Percentiles rank a stretch among this genome's conserved stretches.
Conservation (phyloP, 306 rosid genomes). For the Cicer judaicum region DNA sequence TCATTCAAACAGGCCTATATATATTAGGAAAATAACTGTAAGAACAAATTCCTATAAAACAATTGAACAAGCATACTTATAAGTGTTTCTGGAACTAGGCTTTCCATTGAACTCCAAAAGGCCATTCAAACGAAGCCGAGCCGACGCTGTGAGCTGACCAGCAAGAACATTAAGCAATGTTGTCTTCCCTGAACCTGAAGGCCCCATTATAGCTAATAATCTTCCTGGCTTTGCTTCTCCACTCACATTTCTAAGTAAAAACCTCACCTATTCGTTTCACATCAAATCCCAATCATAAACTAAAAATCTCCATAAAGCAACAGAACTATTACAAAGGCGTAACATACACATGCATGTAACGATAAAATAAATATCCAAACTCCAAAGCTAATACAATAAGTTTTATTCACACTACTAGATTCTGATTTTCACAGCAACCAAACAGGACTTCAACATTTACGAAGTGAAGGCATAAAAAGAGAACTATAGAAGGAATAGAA, state of each 20-base stretch:
- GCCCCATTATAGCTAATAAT: conserved; percentile 90
- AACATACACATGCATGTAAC: conserved; percentile 32
- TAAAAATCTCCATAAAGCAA: background rate
- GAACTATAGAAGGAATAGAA: conserved; percentile 20
- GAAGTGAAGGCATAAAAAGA: background rate
- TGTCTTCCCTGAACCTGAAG: conserved; percentile 99
- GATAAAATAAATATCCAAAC: conserved; percentile 1
- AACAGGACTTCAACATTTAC: conserved; percentile 17
- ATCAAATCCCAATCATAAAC: conserved; percentile 31
- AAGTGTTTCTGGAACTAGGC: conserved; percentile 61
- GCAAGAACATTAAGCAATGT: conserved; percentile 86
- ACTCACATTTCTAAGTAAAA: conserved; percentile 72
- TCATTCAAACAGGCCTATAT: too few relatives aligned
- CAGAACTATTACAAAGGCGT: background rate
- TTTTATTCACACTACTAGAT: background rate
- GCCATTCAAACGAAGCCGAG: conserved; percentile 71
- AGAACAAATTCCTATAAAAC: conserved; percentile 26
- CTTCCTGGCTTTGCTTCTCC: conserved; percentile 94
- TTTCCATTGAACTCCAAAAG: conserved; percentile 82
- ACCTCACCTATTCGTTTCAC: conserved; percentile 59
- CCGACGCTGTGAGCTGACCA: conserved; percentile 76
- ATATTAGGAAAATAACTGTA: conserved; percentile 16
- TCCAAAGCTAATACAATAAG: background rate
- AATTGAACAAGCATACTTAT: conserved; percentile 55
- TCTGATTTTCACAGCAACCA: conserved; percentile 38